Base-by-base conservation (phyloP, 108 stramenopile species). In the Fistulifera pelliculosa region DNA sequence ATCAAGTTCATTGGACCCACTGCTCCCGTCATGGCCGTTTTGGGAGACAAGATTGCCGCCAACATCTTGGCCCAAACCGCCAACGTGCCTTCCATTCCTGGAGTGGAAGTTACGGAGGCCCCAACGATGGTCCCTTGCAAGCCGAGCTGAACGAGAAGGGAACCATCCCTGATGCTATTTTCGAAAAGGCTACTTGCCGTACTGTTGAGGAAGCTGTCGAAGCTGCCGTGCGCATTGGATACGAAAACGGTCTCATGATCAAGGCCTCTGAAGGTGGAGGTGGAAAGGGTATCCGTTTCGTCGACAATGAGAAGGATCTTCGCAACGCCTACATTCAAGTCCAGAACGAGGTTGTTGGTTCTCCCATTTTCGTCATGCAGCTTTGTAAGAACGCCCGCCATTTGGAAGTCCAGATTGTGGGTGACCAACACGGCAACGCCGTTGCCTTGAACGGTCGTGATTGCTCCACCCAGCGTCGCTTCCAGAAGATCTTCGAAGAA, bases 401-500 rank as follows among this genome's bases (percentile, higher is more conserved):
- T 77, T 78, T 98, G 54, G 97, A 98, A 73, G 93, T 98, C 11
- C 97, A 98, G 67, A 96, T 98, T 70, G 94, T 98, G 56, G 97
- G 96, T 50, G 97, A 98, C 73, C 73, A 87, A 62, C 89, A 92
- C 60, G 97, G 97, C 18, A 96, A 97, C 64, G 96, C 94, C 47
- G 92, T 97, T 27, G 94, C 95, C 55, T 70, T 98, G 52, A 93
- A 81, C 51, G 97, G 95, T 49, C 90, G 96, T 65, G 97, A 98
- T 60, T 98, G 97, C 68, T 94, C 92, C 41, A 94, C 94, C 16
- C 97, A 98, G 70, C 95, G 97, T 78, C 93, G 97, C 45, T 96
- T 96, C 80, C 97, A 98, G 63, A 98, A 98, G 76, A 96, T 98
- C 58, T 95, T 98, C 60, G 97, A 98, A 65, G 97, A 98, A 70